phyloP scores from a whole-genome alignment of 2,329 filamentous ascomycete species.

The Pezicula rhizophila region DNA sequence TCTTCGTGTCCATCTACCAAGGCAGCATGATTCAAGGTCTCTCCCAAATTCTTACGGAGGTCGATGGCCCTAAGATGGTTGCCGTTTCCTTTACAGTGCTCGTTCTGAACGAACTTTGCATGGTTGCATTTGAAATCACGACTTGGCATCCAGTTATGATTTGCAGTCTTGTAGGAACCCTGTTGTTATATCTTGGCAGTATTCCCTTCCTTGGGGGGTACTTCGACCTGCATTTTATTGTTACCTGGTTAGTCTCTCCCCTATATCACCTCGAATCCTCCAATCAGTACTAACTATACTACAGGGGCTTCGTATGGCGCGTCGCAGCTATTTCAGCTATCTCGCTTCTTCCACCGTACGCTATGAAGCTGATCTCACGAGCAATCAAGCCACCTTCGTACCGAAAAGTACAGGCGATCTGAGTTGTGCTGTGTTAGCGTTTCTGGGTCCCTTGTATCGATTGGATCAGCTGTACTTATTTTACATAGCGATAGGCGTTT shows the following conservation, averaged over 20 bases:
- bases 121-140: slow-evolving; percentile 94
- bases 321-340: slow-evolving; percentile 74
- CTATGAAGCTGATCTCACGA: slow-evolving; percentile 75
- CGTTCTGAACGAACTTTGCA: slow-evolving; percentile 88
- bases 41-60: slow-evolving; percentile 77
- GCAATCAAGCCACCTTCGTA: slow-evolving; percentile 90
- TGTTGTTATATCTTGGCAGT: slow-evolving; percentile 70
- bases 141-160: slow-evolving; percentile 97
- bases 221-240: slow-evolving; percentile 76
- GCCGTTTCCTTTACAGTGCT: slow-evolving; percentile 87
- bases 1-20: slow-evolving; percentile 90
- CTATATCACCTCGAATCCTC: neutral
- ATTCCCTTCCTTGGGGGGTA: slow-evolving; percentile 86
- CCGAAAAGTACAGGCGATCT: slow-evolving; percentile 76
- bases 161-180: slow-evolving; percentile 74
- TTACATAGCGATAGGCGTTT: no score
- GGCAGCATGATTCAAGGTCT: slow-evolving; percentile 94
- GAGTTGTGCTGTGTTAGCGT: neutral
- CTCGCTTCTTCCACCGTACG: slow-evolving; percentile 80
- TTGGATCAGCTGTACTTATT: neutral
- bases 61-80: slow-evolving; percentile 71
- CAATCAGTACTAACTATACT: neutral
- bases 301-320: slow-evolving; percentile 81
- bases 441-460: neutral
- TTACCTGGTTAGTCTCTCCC: slow-evolving; percentile 50